Evolutionary conservation across 2,329 filamentous ascomycete species (phyloP).

Genomic region (Pseudogymnoascus verrucosus): DNA sequence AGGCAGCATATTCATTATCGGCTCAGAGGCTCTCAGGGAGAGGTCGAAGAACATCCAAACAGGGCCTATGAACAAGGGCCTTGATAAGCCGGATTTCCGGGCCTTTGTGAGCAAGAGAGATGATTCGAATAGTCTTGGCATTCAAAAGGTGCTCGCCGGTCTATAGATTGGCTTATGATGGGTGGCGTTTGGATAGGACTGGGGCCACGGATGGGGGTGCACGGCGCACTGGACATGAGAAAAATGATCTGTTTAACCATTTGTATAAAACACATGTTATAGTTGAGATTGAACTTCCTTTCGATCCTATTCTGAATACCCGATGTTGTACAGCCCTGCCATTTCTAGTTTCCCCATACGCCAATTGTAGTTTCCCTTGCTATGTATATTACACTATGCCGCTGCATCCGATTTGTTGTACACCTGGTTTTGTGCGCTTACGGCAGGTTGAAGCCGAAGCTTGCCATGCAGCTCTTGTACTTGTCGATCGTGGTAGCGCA

Average conservation of each 20-base stretch:
- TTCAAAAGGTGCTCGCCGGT: slow-evolving; percentile 69
- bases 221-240: not conserved
- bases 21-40: slow-evolving; percentile 67
- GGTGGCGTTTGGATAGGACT: slow-evolving; percentile 2
- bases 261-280: slow-evolving; percentile 8
- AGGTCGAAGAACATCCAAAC: slow-evolving; percentile 51
- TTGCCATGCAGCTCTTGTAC: slow-evolving; percentile 87
- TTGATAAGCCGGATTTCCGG: slow-evolving; percentile 64
- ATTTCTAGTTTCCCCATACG: slow-evolving; percentile 11
- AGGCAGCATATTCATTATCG: slow-evolving; percentile 91
- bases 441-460: slow-evolving; percentile 73
- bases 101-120: slow-evolving; percentile 80
- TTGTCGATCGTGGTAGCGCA: slow-evolving; percentile 76
- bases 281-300: slow-evolving; percentile 9
- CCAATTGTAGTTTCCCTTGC: slow-evolving; percentile 10
- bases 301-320: slow-evolving; percentile 10
- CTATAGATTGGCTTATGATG: slow-evolving; percentile 13
- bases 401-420: slow-evolving; percentile 1
- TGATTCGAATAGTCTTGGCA: slow-evolving; percentile 70
- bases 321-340: slow-evolving; percentile 23
- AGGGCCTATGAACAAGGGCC: slow-evolving; percentile 41
- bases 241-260: slow-evolving; percentile 2
- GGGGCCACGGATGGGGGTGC: not conserved
- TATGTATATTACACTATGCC: slow-evolving; percentile 8
- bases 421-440: not conserved